phyloP scores from a whole-genome alignment of 805 yeast species.

The Metschnikowia cerradonensis region DNA sequence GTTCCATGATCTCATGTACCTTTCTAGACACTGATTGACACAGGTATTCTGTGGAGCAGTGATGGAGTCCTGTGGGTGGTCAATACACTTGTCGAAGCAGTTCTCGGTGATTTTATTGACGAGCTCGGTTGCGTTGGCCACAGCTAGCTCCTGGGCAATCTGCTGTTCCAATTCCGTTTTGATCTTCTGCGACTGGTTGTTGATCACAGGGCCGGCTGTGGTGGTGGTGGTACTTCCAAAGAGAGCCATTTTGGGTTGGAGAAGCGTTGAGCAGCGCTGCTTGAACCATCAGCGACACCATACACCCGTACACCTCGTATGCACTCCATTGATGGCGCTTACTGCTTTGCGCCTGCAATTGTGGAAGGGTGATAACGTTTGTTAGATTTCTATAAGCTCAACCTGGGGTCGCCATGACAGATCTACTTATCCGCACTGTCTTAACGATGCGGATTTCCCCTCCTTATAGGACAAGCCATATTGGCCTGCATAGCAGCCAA shows the following conservation, averaged over 20 bases:
- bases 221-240: conserved; percentile 13
- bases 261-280: not conserved
- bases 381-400: no score
- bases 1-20: conserved; percentile 91
- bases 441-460: no score
- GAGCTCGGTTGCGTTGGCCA: conserved; percentile 86
- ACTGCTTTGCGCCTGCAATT: no score
- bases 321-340: no score
- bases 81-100: conserved; percentile 78
- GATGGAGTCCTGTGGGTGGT: conserved; percentile 52
- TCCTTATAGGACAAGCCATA: no score
- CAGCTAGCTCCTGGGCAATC: conserved; percentile 77
- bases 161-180: conserved; percentile 65
- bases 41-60: conserved; percentile 58
- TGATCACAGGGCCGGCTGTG: conserved; percentile 9
- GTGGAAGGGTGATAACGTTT: no score
- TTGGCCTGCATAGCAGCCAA: no score
- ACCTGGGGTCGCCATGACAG: no score
- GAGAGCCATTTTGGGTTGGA: conserved; percentile 12
- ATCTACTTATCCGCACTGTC: no score
- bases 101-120: conserved; percentile 81
- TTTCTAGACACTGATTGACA: conserved; percentile 73
- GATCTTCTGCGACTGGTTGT: conserved; percentile 20
- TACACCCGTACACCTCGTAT: not conserved
- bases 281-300: not conserved